A percentile compares a stretch with the other conserved stretches of the same genome.
Conservation (phyloP, 495 filamentous ascomycete genomes). For the Gamarada debralockiae region DNA sequence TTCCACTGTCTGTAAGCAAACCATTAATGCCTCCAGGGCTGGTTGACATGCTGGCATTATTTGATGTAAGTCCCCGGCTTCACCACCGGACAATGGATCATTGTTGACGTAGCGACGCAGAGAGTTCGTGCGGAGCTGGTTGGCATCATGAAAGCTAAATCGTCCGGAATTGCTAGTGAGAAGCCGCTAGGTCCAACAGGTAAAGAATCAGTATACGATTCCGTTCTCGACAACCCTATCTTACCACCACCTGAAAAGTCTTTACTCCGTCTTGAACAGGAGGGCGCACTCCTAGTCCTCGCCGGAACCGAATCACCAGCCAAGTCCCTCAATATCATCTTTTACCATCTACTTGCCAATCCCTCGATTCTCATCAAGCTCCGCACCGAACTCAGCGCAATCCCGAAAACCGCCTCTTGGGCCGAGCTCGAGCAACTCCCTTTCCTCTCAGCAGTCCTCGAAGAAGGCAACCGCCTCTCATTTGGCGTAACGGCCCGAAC, state of each 20-base stretch:
- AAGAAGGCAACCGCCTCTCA: constrained; percentile 41
- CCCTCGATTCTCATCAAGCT: constrained; percentile 25
- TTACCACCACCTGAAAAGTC: constrained; percentile 33
- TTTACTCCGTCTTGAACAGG: constrained; percentile 34
- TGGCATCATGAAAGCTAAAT: constrained; percentile 31
- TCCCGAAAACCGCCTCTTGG: constrained; percentile 25
- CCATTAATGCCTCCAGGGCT: constrained; percentile 37
- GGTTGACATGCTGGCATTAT: constrained; percentile 34
- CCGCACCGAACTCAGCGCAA: constrained; percentile 23
- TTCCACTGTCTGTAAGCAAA: constrained; percentile 33
- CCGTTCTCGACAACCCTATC: constrained; percentile 30
- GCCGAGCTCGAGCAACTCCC: constrained; percentile 37
- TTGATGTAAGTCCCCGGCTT: constrained; percentile 30
- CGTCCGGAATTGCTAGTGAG: constrained; percentile 23
- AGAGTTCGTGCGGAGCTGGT: constrained; percentile 33
- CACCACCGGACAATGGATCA: constrained; percentile 1
- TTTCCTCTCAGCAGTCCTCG: constrained; percentile 41
- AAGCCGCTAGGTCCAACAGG: constrained; percentile 10
- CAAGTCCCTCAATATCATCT: constrained; percentile 27
- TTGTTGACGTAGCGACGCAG: constrained; percentile 25
- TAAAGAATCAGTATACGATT: constrained; percentile 33
- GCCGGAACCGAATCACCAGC: constrained; percentile 27
- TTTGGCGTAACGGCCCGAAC: constrained; percentile 32
- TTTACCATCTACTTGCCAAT: constrained; percentile 28
- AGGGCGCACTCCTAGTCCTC: constrained; percentile 27